phyloP scores from a whole-genome alignment of 192 early-diverging fungal genomes.

The Kappamyces sp. region DNA sequence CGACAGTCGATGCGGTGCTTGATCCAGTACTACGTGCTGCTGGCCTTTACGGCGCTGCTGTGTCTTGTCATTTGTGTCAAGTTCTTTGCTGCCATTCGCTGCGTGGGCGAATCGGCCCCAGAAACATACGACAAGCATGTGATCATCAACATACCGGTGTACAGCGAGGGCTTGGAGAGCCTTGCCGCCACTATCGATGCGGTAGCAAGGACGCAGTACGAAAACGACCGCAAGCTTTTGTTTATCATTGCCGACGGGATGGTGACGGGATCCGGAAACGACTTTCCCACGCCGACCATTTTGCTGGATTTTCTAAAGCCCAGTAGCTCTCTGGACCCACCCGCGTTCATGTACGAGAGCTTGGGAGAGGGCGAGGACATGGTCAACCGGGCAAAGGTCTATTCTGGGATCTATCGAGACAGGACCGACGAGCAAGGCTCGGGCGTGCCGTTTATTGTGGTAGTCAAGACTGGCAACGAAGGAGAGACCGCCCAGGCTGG shows the following conservation, averaged over 20 bases:
- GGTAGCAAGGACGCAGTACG: conserved; percentile 59
- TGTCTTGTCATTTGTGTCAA: conserved; percentile 72
- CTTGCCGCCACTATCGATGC: conserved; percentile 77
- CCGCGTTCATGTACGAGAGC: neutral
- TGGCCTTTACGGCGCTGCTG: conserved; percentile 69
- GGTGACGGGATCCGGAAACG: conserved; percentile 94
- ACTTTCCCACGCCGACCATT: conserved; percentile 92
- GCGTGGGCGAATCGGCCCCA: conserved; percentile 49
- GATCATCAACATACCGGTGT: conserved; percentile 93
- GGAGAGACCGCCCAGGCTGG: conserved; percentile 25
- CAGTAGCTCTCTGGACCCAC: too few species aligned
- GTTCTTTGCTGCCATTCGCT: conserved; percentile 56
- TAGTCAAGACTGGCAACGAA: conserved; percentile 42
- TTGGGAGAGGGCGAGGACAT: conserved; percentile 39
- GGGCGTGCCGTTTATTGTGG: conserved; percentile 37
- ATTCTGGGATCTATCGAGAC: conserved; percentile 28
- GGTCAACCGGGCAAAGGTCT: conserved; percentile 18
- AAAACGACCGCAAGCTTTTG: conserved; percentile 72
- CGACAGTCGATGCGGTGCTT: conserved; percentile 72
- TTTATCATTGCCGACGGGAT: conserved; percentile 75
- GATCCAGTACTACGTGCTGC: conserved; percentile 79
- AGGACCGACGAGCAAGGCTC: conserved; percentile 20
- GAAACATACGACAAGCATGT: conserved; percentile 94
- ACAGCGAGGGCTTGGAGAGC: conserved; percentile 64
- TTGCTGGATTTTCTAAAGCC: conserved; percentile 52